Conservation (phyloP, 352 stramenopile species). For the Phytophthora agathidicida region DNA sequence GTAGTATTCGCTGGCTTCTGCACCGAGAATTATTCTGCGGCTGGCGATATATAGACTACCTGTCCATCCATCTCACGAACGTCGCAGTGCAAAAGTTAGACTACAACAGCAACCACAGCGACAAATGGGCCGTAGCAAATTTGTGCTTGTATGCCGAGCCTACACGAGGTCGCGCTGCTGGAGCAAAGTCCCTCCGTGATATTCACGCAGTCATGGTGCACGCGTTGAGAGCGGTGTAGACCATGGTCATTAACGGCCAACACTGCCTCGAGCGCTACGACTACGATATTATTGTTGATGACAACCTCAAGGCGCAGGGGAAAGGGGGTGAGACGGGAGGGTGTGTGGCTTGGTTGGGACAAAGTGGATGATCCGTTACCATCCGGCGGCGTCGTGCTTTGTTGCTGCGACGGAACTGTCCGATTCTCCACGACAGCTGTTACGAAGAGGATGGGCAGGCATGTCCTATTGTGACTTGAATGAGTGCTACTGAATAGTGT, state of each 20-base stretch:
- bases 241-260: slow-evolving; percentile 92
- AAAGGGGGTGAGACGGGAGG: no score
- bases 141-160: slow-evolving; percentile 80
- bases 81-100: slow-evolving; percentile 92
- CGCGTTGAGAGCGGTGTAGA: slow-evolving; percentile 84
- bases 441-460: no score
- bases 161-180: slow-evolving; percentile 50
- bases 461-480: no score
- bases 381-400: no score
- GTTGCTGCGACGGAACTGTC: no score
- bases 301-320: slow-evolving; percentile 88
- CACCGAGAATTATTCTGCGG: slow-evolving; percentile 86
- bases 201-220: slow-evolving; percentile 87
- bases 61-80: slow-evolving; percentile 89
- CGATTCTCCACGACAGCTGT: no score
- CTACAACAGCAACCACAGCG: slow-evolving; percentile 90
- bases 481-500: no score
- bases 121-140: slow-evolving; percentile 89
- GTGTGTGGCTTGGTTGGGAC: no score
- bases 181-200: slow-evolving; percentile 59
- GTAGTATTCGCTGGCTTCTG: slow-evolving; percentile 94
- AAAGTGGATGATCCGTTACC: no score
- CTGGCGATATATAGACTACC: slow-evolving; percentile 90
- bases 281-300: slow-evolving; percentile 94
- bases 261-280: slow-evolving; percentile 95